Base-by-base conservation (phyloP, 345 rosid genomes). In the Corchorus capsularis region DNA sequence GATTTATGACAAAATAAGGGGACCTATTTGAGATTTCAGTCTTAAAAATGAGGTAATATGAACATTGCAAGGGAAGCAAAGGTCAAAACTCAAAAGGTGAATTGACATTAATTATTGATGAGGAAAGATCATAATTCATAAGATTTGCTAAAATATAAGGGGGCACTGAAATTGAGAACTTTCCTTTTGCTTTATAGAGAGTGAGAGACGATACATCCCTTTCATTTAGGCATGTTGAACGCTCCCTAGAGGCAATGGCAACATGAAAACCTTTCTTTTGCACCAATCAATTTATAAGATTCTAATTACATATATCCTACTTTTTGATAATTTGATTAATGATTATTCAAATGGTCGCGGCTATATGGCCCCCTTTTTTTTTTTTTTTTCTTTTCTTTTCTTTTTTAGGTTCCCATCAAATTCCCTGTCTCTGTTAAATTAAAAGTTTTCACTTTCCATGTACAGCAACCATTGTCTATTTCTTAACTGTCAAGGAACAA, bases 161-260 rank as follows among this genome's bases (percentile, higher is more conserved):
- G 39, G 60, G 19, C 60, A 69, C 73, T 69, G 73, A 69, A 52
- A 69, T 69, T 69, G 32, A 69, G 46, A 69, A 32, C 9, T 19
- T 8, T 19, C 4, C 6, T 16, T 52, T 52, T 16, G 10, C 73
- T 69, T 69, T 52, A 53, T 34, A 16, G 1, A 27, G 27, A 27
- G 27, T 27, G 27, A 27, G 12, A 14, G 39, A 68, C 17, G 71
- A 47, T 52, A 52, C 59, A 34, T 32, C 57, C 73, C 41, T 69
- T 64, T 64, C 50, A 64, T 41, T 41, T n/a, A 19, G 50, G 69
- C 50, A 4, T 64, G 52, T 41, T 64, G 69, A 64, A 41, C 52
- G 50, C 69, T 64, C 69, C 32, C 50, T 17, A 13, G 47, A 37
- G 69, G 52, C 69, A 43, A n/a, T n/a, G 32, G 14, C 50, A 27